Base-by-base conservation (phyloP, 352 stramenopile species). In the Pythium chondricola region DNA sequence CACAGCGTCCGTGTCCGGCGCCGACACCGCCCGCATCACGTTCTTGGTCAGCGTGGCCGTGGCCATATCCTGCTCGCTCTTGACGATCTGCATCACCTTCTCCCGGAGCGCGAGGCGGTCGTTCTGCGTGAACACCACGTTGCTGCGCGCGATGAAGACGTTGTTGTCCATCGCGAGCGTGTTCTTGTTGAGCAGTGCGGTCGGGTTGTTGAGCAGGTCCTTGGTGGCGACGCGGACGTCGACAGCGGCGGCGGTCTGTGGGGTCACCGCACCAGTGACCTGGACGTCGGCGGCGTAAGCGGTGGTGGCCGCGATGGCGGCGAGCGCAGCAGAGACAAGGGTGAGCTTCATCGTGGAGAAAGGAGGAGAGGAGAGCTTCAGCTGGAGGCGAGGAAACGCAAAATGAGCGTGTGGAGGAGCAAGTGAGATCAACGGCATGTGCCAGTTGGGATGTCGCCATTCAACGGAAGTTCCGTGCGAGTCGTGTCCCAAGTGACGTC, bases 151-250 rank as follows among this genome's bases (percentile, higher is more conserved):
- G 27, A 72, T 41, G n/a, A 64, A 61, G 21, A 69, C 26, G 49
- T 72, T 72, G 52, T 72, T 72, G 56, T 67, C 48, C 27, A 35
- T 57, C n/a, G 60, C 60, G 24, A 67, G 17, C 40, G 55, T 64
- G 55, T 72, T 72, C 60, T 72, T 72, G 59, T 72, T 72, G 32
- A 72, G 17, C 45, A 72, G 43, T 1, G 27, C 60, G 1, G 59
- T 72, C n/a, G 63, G 31, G 17, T 41, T 39, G 52, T 66, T 61
- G 17, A 69, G 48, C 4, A 61, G 24, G 42, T 63, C 48, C 8
- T 55, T 46, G 14, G 59, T 37, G 0, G 50, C 63, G 24, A 68
- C 25, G 30, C 55, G 40, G 2, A 57, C 30, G 6, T 22, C 2
- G 30, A 33, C 63, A 10, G 35, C 16, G 16, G n/a, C 29, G 13